Evolutionary conservation across 495 filamentous ascomycete genomes (phyloP).

Genomic region (Cladorrhinum samala): DNA sequence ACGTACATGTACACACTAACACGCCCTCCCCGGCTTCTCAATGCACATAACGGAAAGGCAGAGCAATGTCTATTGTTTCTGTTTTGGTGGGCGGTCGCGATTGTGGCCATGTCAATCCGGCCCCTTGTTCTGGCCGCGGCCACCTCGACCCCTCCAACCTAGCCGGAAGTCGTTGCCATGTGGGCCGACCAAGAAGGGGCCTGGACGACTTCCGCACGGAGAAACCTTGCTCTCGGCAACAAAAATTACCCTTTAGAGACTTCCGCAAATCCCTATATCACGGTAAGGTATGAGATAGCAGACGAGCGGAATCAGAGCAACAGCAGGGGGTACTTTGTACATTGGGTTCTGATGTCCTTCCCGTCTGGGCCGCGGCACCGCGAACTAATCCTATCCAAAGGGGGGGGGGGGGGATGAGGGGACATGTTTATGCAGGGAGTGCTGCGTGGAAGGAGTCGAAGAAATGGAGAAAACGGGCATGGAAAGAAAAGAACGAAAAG

Average conservation of each 20-base stretch:
- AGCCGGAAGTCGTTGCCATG: conserved; percentile 27
- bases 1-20: no score
- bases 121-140: conserved; percentile 20
- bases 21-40: no score
- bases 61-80: conserved; percentile 13
- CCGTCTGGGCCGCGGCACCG: conserved; percentile 21
- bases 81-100: conserved; percentile 13
- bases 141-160: conserved; percentile 17
- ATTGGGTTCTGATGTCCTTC: conserved; percentile 19
- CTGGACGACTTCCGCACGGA: conserved; percentile 20
- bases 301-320: not conserved
- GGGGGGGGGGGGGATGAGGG: no score
- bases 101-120: not conserved
- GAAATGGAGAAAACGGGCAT: no score
- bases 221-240: conserved; percentile 16
- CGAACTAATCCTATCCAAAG: conserved; percentile 13
- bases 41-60: conserved; percentile 13
- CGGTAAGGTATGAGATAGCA: conserved; percentile 9
- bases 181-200: conserved; percentile 25
- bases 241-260: conserved; percentile 10
- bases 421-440: conserved; percentile 23
- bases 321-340: conserved; percentile 8
- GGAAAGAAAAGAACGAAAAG: conserved; percentile 7
- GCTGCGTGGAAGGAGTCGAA: not conserved
- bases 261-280: conserved; percentile 4